Evolutionary conservation across 352 stramenopile genomes (phyloP), one percentile per base, ranked within the genome.

Genomic region (Phytophthora sp.): DNA sequence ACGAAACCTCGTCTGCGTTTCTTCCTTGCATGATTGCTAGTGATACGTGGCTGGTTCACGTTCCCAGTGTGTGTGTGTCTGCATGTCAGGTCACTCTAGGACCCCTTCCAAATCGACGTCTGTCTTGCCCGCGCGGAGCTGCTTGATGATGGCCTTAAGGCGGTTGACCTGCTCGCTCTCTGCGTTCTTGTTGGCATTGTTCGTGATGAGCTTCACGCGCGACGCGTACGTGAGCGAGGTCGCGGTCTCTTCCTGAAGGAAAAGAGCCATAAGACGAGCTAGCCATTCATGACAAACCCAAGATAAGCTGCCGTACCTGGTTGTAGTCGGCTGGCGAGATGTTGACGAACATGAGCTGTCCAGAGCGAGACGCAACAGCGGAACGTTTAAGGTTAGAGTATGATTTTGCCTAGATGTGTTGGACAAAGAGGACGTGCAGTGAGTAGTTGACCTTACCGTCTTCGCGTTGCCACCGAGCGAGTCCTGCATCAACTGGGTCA

Each of bases 401-500:
- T 18, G 13, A 41, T n/a, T n/a, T n/a, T n/a, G n/a, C n/a, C n/a
- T n/a, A n/a, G n/a, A n/a, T n/a, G n/a, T n/a, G n/a, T n/a, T n/a
- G n/a, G n/a, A n/a, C n/a, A n/a, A n/a, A n/a, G n/a, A n/a, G n/a
- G n/a, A n/a, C n/a, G n/a, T n/a, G n/a, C n/a, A n/a, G n/a, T n/a
- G n/a, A n/a, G n/a, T 44, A 2, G 2, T 57, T 36, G 35, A 6
- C 23, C 61, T 70, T 47, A 97, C 87, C 70, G 92, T 98, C 74
- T 98, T 97, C 55, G 90, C 91, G 68, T 98, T 98, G 33, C 90
- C 94, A 29, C 93, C 93, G 7, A 98, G 80, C 1, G 92, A 97
- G 67, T 97, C 93, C 66, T 98, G 94, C 81, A 98, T 91, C 38
- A 98, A 70, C 71, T 97, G 90, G 6, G 93, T 98, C 61, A 98